Base-by-base conservation (phyloP, 352 stramenopile genomes). In the Phytophthora tubulina region DNA sequence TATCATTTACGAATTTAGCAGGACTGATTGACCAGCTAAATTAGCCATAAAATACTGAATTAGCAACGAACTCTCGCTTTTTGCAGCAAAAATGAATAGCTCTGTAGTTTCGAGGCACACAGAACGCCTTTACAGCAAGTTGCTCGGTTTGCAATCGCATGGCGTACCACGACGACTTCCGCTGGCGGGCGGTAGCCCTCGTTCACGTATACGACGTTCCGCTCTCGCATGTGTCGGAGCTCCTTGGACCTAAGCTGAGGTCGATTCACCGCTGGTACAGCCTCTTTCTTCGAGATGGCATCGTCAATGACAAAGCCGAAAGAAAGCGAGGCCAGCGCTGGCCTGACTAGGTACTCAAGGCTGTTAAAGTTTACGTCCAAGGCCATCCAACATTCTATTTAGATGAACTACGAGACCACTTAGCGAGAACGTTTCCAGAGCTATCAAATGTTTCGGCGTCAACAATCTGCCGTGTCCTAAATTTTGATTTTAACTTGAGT, bases 401-500 rank as follows among this genome's bases (percentile, higher is more conserved):
- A 32, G 56, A 72, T 63, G 56, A 72, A 31, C 36, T 67, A 15
- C 65, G 38, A 4, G 55, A 62, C 14, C 38, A 67, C 35, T 41
- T 41, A 41, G 6, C 36, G 10, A 35, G 13, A 44, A 42, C 36
- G 58, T 59, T 11, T 21, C 53, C 63, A 5, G 31, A 17, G 15
- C 30, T 73, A 36, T 63, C 46, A 9, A 68, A 35, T 4, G 41
- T 67, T 21, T 72, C 61, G 31, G 68, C 62, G 3, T 8, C 50
- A 15, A 71, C 41, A 35, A 76, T 71, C 6, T 76, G 61, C 21
- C 50, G 68, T 14, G 61, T 65, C 1, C 55, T 68, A 3, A 67
- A 69, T 32, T 67, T 72, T 50, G 57, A 72, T 54, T 45, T 76
- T 3, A 64, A 57, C 13, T 31, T 75, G 3, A 64, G 39, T 13